Evolutionary conservation across 345 rosid species (phyloP).

Genomic region (Xanthoceras sorbifolium): DNA sequence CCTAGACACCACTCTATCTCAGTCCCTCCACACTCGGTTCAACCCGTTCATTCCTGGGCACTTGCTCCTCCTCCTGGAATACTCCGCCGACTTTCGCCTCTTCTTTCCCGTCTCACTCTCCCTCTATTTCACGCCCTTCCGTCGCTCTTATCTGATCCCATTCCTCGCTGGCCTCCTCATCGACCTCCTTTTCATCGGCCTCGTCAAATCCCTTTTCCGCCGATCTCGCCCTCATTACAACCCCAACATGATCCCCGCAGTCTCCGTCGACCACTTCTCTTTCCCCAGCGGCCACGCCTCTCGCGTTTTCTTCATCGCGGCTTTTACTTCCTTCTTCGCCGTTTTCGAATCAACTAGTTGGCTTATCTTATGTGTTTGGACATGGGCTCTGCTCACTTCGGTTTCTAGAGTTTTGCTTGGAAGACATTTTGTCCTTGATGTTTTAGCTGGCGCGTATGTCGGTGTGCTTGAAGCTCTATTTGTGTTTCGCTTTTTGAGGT

Average conservation of each 20-base stretch:
- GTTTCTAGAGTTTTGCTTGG: conserved; percentile 81
- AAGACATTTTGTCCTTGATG: conserved; percentile 71
- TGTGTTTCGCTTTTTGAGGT: conserved; percentile 45
- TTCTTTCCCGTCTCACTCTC: conserved; percentile 76
- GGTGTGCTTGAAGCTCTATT: conserved; percentile 68
- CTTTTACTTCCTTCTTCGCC: conserved; percentile 37
- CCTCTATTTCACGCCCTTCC: conserved; percentile 37
- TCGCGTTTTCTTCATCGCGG: conserved; percentile 71
- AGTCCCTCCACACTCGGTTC: conserved; percentile 47
- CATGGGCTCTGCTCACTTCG: conserved; percentile 73
- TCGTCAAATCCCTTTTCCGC: conserved; percentile 69
- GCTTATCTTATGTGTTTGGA: conserved; percentile 38
- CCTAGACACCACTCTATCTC: conserved; percentile 55
- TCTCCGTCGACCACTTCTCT: conserved; percentile 73
- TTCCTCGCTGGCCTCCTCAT: conserved; percentile 83
- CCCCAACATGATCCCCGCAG: conserved; percentile 72
- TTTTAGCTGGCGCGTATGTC: conserved; percentile 64
- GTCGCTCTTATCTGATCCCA: conserved; percentile 48
- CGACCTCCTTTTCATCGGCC: conserved; percentile 69
- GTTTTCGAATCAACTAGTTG: conserved; percentile 14
- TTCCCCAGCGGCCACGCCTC: conserved; percentile 97
- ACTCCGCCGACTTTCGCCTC: conserved; percentile 82
- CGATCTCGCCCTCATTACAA: conserved; percentile 89
- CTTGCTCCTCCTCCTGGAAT: conserved; percentile 63
- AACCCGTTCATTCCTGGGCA: conserved; percentile 51